Evolutionary conservation across 805 yeast species (phyloP), one percentile per base, ranked within the genome.

Genomic region (Metschnikowia gruessii): DNA sequence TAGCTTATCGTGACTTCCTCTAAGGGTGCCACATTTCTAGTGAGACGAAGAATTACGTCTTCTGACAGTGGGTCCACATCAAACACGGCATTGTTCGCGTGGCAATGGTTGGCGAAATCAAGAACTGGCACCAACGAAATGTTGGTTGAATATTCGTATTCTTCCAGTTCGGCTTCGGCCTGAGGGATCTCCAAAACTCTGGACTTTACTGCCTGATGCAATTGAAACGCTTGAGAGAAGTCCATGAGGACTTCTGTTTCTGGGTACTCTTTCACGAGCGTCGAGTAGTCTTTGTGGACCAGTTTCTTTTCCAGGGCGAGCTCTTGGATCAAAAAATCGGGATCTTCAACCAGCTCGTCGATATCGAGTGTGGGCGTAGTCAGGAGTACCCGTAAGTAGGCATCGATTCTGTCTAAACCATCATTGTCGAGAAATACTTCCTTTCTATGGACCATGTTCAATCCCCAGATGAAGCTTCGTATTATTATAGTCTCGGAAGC

Each of bases 121-220:
- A 85, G 55, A 1, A 82, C 49, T 1, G 92, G 90, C 0, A 84
- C 87, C 45, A 85, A 59, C 0, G 87, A 76, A 0, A 81, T 71
- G 41, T 77, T 75, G 4, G 77, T 76, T 4, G 61, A 55, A 50
- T 68, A 81, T 37, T 74, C 78, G 11, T 69, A 75, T 19, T 44
- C 50, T n/a, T 29, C 43, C 19, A 32, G 39, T 18, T 36, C 37
- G 29, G 37, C n/a, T 16, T 38, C 49, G 3, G 52, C 55, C 56
- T 70, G 66, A 0, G 92, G 91, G 2, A 85, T 82, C 57, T 84
- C 90, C 40, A 84, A 65, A 0, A 78, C 75, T 45, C 92, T 67
- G 0, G 88, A 82, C 30, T 74, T 64, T 0, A 84, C 71, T 0
- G 85, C 81, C 19, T 76, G 62, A 13, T 51, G 54, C n/a, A 70